Percentiles rank a stretch among this genome's conserved stretches.
These are phyloP conservation scores for Posidonia australis DNA, from an alignment of 106 monocot genomes.

Conservation along the genomic window DNA sequence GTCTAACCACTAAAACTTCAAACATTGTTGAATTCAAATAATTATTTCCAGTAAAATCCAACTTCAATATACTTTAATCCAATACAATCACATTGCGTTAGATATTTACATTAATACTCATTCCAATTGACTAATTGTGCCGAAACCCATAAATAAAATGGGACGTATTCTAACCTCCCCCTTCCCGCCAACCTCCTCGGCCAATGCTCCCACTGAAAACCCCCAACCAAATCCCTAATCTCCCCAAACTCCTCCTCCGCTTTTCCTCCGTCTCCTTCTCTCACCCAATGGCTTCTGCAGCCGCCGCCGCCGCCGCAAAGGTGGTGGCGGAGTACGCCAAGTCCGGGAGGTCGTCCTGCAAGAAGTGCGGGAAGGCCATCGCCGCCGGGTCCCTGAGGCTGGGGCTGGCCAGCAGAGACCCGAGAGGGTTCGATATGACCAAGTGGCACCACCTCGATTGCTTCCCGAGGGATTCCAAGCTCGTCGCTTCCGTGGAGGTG, in stretches of 20 bases:
- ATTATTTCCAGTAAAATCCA: no score
- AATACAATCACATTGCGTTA: no score
- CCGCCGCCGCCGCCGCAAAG: constrained; percentile 9
- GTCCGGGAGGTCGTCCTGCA: constrained; percentile 69
- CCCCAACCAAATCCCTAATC: background rate
- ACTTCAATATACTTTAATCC: no score
- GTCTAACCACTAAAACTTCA: no score
- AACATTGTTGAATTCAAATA: no score
- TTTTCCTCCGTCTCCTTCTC: constrained; percentile 3
- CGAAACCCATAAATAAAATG: no score
- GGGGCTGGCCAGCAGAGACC: constrained; percentile 38
- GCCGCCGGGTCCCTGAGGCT: constrained; percentile 35
- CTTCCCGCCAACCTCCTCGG: background rate
- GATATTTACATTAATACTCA: no score
- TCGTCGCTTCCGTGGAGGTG: constrained; percentile 24
- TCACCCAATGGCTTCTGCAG: constrained; percentile 3
- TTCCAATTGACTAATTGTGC: no score
- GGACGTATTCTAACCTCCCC: no score
- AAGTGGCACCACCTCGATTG: constrained; percentile 72
- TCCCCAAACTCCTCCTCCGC: background rate
- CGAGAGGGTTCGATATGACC: constrained; percentile 50
- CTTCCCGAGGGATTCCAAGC: constrained; percentile 17
- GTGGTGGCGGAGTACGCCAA: constrained; percentile 73
- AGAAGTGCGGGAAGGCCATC: constrained; percentile 52
- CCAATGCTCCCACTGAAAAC: background rate